Conservation (phyloP, 2,329 filamentous ascomycete species). For the Paecilomyces sp. region DNA sequence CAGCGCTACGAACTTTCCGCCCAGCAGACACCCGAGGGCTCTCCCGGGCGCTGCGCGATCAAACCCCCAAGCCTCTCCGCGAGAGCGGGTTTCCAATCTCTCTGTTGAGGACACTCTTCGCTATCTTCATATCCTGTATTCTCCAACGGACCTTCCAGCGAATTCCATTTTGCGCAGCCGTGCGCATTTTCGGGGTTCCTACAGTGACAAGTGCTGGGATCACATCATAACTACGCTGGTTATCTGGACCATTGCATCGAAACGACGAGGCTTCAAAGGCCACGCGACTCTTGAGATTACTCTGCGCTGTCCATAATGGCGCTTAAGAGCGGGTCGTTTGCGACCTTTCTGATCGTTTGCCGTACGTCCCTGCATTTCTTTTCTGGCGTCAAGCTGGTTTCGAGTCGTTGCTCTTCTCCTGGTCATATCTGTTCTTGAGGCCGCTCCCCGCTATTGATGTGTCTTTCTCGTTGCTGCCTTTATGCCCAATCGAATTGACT, state of each 20-base stretch:
- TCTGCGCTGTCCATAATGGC: constrained; percentile 20
- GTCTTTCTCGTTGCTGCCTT: not conserved
- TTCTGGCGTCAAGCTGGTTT: not conserved
- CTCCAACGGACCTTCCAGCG: not conserved
- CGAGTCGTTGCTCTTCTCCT: not conserved
- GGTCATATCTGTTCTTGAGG: not conserved
- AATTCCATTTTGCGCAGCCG: not conserved
- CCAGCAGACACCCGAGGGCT: not conserved
- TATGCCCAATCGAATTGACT: too few species aligned
- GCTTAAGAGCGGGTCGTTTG: constrained; percentile 59
- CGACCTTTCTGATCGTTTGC: constrained; percentile 93
- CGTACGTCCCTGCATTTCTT: constrained; percentile 53
- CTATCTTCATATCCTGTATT: not conserved
- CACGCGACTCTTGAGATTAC: not conserved
- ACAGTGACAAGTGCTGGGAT: not conserved
- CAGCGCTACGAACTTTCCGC: too few species aligned
- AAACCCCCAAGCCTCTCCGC: not conserved
- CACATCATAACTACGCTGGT: not conserved
- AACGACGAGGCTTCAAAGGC: not conserved
- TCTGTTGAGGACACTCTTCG: not conserved
- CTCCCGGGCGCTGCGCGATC: not conserved
- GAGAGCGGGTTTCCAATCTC: not conserved
- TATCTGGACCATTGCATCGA: not conserved
- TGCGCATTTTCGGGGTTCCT: not conserved
- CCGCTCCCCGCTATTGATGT: not conserved